Conservation (phyloP, 345 rosid species). For the Fremontodendron californicum region DNA sequence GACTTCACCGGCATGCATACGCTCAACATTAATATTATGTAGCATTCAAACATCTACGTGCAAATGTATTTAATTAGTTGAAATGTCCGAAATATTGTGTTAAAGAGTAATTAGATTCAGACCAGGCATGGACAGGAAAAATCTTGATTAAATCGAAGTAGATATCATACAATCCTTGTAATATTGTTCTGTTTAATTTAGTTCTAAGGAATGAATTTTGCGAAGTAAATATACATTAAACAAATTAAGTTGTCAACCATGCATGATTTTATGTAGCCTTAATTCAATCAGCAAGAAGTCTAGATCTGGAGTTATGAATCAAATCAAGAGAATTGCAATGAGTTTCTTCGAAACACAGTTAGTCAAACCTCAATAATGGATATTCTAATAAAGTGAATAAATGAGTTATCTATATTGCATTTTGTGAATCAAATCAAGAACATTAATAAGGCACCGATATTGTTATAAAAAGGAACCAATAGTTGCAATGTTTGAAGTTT, state of each 20-base stretch:
- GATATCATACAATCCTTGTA: not conserved
- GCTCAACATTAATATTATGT: not conserved
- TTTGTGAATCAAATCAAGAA: too few species aligned
- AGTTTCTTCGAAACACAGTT: not conserved
- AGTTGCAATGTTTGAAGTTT: slow-evolving; percentile 1
- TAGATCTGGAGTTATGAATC: not conserved
- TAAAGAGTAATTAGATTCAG: not conserved
- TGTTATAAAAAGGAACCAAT: not conserved
- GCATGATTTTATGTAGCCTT: not conserved
- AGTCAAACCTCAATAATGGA: not conserved
- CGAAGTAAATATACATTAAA: too few species aligned
- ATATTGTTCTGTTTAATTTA: not conserved
- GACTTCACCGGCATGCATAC: not conserved
- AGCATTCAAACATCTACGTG: not conserved
- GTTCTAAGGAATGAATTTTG: not conserved
- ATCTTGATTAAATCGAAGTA: not conserved
- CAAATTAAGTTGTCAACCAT: not conserved
- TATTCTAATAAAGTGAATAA: not conserved
- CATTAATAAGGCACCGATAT: not conserved
- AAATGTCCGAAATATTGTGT: not conserved
- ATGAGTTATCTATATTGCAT: too few species aligned
- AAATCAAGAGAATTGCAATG: not conserved
- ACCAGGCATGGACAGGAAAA: not conserved
- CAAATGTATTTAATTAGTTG: not conserved
- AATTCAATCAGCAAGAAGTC: not conserved